Conservation (phyloP, 441 rosid genomes). For the Populus trichocarpa region DNA sequence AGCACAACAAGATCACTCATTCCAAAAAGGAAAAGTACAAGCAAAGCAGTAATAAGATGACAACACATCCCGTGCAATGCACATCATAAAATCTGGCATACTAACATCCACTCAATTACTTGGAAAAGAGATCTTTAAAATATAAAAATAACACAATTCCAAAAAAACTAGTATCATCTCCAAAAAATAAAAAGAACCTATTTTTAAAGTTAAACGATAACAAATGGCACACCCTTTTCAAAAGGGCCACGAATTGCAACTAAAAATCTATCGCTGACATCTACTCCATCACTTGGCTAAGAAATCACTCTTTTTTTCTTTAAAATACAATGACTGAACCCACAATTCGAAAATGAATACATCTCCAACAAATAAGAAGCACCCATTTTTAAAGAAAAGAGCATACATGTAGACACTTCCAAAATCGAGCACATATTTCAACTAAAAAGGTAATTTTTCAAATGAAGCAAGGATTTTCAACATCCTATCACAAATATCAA, state of each 20-base stretch:
- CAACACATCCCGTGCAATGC: not conserved
- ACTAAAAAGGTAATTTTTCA: not conserved
- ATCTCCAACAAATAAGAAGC: not conserved
- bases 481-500: not conserved
- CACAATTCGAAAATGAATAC: not conserved
- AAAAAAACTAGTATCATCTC: too few species aligned
- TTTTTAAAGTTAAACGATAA: too few species aligned
- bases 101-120: not conserved
- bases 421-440: not conserved
- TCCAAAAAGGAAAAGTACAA: not conserved
- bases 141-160: not conserved
- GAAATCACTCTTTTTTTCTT: not conserved
- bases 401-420: not conserved
- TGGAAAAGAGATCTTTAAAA: not conserved
- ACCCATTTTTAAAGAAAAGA: not conserved
- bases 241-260: not conserved
- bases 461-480: not conserved
- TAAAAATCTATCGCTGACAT: not conserved
- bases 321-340: not conserved
- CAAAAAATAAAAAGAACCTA: too few species aligned
- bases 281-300: not conserved
- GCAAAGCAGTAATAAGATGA: not conserved
- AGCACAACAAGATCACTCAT: not conserved
- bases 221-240: not conserved
- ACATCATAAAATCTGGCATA: not conserved